A percentile compares a stretch with the other conserved stretches of the same genome.
phyloP scores from a whole-genome alignment of 805 yeast species.

The Candida arabinofermentans region DNA sequence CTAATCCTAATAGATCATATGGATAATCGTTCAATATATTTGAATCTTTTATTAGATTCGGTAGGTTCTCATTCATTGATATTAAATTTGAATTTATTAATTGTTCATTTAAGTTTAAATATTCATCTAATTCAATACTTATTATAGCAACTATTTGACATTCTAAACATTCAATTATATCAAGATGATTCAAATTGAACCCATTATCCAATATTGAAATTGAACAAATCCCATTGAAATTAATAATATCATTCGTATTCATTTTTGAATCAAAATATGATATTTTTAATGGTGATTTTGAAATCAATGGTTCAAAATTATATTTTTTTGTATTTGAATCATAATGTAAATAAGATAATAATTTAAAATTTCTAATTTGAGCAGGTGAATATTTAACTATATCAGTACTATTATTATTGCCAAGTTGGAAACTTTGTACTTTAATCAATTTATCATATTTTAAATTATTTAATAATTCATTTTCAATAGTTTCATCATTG shows the following conservation, averaged over 20 bases:
- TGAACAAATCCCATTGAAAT: slow-evolving; percentile 33
- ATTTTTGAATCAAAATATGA: slow-evolving; percentile 29
- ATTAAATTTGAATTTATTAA: slow-evolving; percentile 2
- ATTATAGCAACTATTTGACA: slow-evolving; percentile 39
- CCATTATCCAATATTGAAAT: slow-evolving; percentile 32
- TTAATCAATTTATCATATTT: slow-evolving; percentile 22
- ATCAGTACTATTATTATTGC: slow-evolving; percentile 1
- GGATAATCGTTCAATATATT: slow-evolving; percentile 9
- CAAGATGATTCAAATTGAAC: slow-evolving; percentile 30
- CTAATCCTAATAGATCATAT: slow-evolving; percentile 44
- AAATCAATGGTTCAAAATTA: slow-evolving; percentile 41
- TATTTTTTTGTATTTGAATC: slow-evolving; percentile 19
- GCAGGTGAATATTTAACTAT: slow-evolving; percentile 42
- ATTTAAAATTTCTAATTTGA: slow-evolving; percentile 49
- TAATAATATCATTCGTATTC: slow-evolving; percentile 1
- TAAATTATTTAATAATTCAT: slow-evolving; percentile 28
- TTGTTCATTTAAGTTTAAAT: slow-evolving; percentile 14
- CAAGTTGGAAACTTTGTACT: slow-evolving; percentile 33
- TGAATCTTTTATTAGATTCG: slow-evolving; percentile 25
- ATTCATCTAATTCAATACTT: slow-evolving; percentile 26
- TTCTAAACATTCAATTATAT: slow-evolving; percentile 35
- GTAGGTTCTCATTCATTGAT: slow-evolving; percentile 7
- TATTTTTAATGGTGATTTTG: slow-evolving; percentile 36
- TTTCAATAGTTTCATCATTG: slow-evolving; percentile 28
- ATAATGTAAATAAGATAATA: slow-evolving; percentile 51